Percentiles rank a stretch among this genome's conserved stretches.
phyloP scores from a whole-genome alignment of 1,284 basidiomycete genomes.

The Ceratobasidium sp. region DNA sequence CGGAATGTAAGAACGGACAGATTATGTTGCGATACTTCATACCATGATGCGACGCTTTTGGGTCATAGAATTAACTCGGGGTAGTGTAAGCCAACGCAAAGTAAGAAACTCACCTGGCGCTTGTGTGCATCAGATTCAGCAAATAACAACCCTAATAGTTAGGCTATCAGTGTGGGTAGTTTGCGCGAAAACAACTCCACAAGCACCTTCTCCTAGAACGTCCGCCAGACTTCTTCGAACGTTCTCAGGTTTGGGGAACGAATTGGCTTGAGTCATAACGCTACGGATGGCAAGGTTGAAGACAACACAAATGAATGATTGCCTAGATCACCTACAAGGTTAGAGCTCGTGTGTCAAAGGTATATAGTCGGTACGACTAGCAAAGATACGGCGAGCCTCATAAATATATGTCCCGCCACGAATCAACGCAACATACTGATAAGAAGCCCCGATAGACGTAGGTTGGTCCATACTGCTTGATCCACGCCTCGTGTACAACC shows the following conservation, averaged over 20 bases:
- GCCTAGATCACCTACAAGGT: conserved; percentile 14
- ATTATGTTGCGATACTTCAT: background rate
- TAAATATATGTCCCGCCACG: background rate
- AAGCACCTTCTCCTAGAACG: conserved; percentile 35
- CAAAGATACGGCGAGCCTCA: background rate
- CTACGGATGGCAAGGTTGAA: background rate
- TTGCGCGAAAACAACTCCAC: background rate
- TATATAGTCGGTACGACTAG: conserved; percentile 18
- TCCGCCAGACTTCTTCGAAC: conserved; percentile 32
- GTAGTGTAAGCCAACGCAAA: background rate
- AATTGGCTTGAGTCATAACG: conserved; percentile 1
- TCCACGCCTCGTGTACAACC: conserved; percentile 69
- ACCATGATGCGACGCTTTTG: conserved; percentile 40
- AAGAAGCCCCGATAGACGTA: conserved; percentile 49
- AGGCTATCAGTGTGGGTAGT: background rate
- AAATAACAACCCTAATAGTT: conserved; percentile 31
- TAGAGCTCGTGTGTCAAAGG: conserved; percentile 36
- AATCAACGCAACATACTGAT: conserved; percentile 41
- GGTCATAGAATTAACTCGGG: background rate
- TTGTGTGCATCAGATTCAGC: conserved; percentile 47
- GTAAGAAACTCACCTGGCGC: conserved; percentile 42
- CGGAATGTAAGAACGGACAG: background rate
- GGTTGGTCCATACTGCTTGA: conserved; percentile 65
- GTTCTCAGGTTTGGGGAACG: conserved; percentile 35
- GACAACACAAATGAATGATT: background rate